Evolutionary conservation across 176 grass and related monocot species (phyloP), one percentile per base, ranked within the genome.

Genomic region (Aegilops umbellulata): DNA sequence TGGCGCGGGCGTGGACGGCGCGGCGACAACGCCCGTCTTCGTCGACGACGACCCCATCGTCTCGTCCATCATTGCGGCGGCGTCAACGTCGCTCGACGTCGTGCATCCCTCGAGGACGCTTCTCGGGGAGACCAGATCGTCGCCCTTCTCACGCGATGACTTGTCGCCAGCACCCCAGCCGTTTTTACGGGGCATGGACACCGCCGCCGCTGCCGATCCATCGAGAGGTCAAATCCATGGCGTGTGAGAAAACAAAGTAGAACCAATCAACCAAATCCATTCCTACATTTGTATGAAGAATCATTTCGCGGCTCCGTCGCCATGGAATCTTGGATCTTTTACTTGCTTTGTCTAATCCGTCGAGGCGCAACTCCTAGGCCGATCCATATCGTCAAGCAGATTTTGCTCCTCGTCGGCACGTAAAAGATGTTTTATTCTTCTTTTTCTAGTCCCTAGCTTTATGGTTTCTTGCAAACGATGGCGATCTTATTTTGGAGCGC

Each of bases 61-160:
- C 2, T 6, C n/a, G 57, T 60, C 3, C 32, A 23, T 29, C 6
- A 62, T 30, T 16, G 19, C 16, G 38, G 8, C 12, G 2, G 57
- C 2, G 2, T 10, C 29, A 65, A 6, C 64, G 46, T n/a, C 35
- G 80, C 42, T 66, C 6, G 57, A 60, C 2, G 63, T 36, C 5
- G 14, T 49, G 64, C 16, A 36, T 57, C 23, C 24, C 78, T 86
- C 70, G 15, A 86, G 70, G 35, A 90, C 88, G 88, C 88, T 62
- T 32, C 70, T 46, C 49, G 71, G 88, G 49, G 83, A 90, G 13
- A 42, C 44, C 65, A 41, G 41, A 30, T 78, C 88, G 3, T 82
- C 79, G 88, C 72, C 82, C 51, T 1, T 51, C 64, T 20, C 11
- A 23, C 30, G 29, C 72, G 35, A 29, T 29, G 63, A 14, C 78